Percentiles rank a stretch among this genome's conserved stretches.
Evolutionary conservation across 2,329 filamentous ascomycete species (phyloP).

Genomic region (Fusarium protoensiforme): DNA sequence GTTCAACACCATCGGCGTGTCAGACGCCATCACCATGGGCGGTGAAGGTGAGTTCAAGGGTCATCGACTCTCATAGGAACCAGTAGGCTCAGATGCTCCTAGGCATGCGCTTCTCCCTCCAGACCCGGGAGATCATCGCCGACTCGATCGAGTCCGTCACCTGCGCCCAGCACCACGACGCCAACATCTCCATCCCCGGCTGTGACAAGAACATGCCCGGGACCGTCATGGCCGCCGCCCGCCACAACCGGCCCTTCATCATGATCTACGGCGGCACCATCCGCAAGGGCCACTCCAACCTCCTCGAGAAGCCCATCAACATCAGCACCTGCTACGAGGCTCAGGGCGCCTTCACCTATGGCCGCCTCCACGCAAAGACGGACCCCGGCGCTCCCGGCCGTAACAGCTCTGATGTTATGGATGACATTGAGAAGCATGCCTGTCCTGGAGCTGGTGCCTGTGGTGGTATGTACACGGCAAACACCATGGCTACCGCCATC

Average conservation of each 20-base stretch:
- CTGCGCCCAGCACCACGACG: slow-evolving; percentile 91
- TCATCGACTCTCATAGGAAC: not conserved
- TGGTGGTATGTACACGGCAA: slow-evolving; percentile 90
- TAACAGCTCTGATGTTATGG: slow-evolving; percentile 80
- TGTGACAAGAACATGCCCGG: slow-evolving; percentile 99
- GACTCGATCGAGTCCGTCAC: slow-evolving; percentile 95
- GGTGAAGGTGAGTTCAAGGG: slow-evolving; percentile 73
- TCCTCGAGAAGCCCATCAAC: slow-evolving; percentile 84
- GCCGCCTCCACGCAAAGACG: slow-evolving; percentile 77
- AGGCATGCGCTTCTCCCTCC: slow-evolving; percentile 95
- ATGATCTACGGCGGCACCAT: slow-evolving; percentile 98
- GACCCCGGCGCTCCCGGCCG: slow-evolving; percentile 70
- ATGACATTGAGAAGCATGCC: slow-evolving; percentile 82
- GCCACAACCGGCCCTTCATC: slow-evolving; percentile 90
- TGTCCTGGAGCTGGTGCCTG: slow-evolving; percentile 75
- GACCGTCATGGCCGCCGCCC: slow-evolving; percentile 87
- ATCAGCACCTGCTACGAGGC: slow-evolving; percentile 91
- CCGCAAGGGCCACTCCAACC: slow-evolving; percentile 82
- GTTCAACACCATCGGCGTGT: slow-evolving; percentile 90
- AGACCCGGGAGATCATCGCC: slow-evolving; percentile 91
- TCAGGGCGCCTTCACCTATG: slow-evolving; percentile 83
- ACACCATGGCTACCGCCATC: slow-evolving; percentile 90
- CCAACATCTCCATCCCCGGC: slow-evolving; percentile 91
- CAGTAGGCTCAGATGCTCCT: not conserved
- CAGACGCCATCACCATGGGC: slow-evolving; percentile 95